Percentiles rank a stretch among this genome's conserved stretches.
Conservation (phyloP, 2,329 filamentous ascomycete species). For the Didymella sp. region DNA sequence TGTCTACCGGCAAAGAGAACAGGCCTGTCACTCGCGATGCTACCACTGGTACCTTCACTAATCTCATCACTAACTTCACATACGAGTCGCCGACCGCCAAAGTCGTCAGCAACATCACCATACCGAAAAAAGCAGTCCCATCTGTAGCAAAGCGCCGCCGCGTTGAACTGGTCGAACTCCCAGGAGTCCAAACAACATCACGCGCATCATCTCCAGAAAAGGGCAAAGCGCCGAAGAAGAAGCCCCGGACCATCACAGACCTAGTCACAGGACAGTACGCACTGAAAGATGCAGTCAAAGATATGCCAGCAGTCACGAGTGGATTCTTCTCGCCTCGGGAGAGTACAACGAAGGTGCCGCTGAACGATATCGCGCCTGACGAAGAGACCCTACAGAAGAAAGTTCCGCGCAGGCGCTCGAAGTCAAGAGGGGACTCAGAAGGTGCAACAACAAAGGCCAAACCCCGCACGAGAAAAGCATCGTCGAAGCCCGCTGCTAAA, state of each 20-base stretch:
- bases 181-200: conserved; percentile 29
- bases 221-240: conserved; percentile 48
- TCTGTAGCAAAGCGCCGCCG: conserved; percentile 38
- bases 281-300: conserved; percentile 13
- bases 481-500: conserved; percentile 37
- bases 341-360: conserved; percentile 32
- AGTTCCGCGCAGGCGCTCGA: conserved; percentile 31
- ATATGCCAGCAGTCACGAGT: conserved; percentile 19
- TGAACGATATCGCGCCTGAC: conserved; percentile 31
- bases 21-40: conserved; percentile 9
- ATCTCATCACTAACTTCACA: conserved; percentile 39
- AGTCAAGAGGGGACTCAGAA: conserved; percentile 28
- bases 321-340: conserved; percentile 36
- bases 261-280: conserved; percentile 48
- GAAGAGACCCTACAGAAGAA: conserved; percentile 23
- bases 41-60: conserved; percentile 29
- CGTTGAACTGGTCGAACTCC: conserved; percentile 43
- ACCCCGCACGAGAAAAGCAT: conserved; percentile 35
- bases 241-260: conserved; percentile 50
- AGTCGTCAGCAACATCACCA: conserved; percentile 1
- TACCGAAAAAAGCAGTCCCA: conserved; percentile 8
- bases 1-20: conserved; percentile 38
- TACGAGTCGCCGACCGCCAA: conserved; percentile 30
- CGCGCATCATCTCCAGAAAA: conserved; percentile 40
- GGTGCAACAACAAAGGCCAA: conserved; percentile 27